phyloP scores from a whole-genome alignment of 2,329 filamentous ascomycete species.

The Helotiales sp. region DNA sequence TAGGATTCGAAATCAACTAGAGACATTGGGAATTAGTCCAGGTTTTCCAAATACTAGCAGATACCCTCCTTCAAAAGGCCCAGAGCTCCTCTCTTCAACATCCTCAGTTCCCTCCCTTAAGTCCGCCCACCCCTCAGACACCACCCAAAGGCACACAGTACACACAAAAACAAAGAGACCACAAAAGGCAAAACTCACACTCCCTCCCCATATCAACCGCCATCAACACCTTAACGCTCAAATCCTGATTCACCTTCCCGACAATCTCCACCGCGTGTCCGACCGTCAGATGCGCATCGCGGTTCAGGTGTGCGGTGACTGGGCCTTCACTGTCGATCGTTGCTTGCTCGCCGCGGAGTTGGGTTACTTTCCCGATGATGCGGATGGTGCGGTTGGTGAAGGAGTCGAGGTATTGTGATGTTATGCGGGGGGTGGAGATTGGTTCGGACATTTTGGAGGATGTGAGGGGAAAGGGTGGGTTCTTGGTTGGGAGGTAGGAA shows the following conservation, averaged over 20 bases:
- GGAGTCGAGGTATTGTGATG: conserved; percentile 75
- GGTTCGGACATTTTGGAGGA: conserved; percentile 65
- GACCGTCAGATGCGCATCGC: conserved; percentile 70
- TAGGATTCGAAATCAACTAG: conserved; percentile 73
- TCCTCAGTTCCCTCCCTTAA: not conserved
- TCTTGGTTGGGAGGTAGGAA: too few species aligned
- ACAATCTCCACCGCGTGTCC: conserved; percentile 78
- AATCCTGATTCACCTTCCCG: conserved; percentile 77
- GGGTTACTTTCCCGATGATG: conserved; percentile 81
- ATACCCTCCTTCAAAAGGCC: not conserved
- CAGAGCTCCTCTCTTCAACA: not conserved
- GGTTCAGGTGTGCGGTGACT: conserved; percentile 75
- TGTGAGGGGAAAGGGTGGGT: not conserved
- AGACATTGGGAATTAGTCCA: not conserved
- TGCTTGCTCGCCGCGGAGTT: conserved; percentile 81
- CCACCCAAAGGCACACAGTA: conserved; percentile 9
- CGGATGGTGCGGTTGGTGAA: conserved; percentile 80
- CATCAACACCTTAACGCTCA: conserved; percentile 72
- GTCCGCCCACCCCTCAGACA: not conserved
- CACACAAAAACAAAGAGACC: conserved; percentile 14
- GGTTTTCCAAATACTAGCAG: not conserved
- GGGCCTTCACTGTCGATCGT: conserved; percentile 80
- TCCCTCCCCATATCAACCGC: conserved; percentile 73
- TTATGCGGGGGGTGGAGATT: conserved; percentile 78
- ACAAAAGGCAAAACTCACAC: conserved; percentile 58